A percentile compares a stretch with the other conserved stretches of the same genome.
Evolutionary conservation across 202 grass and related monocot species (phyloP).

Genomic region (Cymbopogon flexuosus): DNA sequence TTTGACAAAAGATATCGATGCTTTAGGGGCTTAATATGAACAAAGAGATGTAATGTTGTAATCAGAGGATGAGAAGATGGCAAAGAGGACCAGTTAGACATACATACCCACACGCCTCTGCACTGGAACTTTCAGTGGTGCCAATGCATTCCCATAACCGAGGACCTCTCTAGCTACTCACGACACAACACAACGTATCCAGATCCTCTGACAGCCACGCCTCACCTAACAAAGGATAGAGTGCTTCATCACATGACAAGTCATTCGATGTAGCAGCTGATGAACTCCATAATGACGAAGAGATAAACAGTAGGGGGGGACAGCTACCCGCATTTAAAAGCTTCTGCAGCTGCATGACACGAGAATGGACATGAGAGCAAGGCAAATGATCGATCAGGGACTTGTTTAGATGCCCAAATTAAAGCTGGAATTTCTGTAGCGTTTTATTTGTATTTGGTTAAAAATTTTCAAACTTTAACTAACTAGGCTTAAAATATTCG

Average conservation of each 20-base stretch:
- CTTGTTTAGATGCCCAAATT: too few species aligned
- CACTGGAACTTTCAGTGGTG: slow-evolving; percentile 5
- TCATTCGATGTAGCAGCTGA: slow-evolving; percentile 5
- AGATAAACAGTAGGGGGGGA: not conserved
- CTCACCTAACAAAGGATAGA: slow-evolving; percentile 30
- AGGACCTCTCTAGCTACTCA: slow-evolving; percentile 29
- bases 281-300: slow-evolving; percentile 5
- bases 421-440: too few species aligned
- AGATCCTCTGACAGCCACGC: slow-evolving; percentile 30
- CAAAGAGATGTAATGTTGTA: not conserved
- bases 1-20: not conserved
- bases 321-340: not conserved
- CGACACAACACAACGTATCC: not conserved
- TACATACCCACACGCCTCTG: not conserved
- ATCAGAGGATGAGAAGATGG: not conserved
- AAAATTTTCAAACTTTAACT: too few species aligned
- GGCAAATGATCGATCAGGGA: not conserved
- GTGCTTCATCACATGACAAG: slow-evolving; percentile 28
- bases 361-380: not conserved
- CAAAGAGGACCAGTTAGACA: not conserved
- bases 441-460: too few species aligned
- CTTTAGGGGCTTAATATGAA: not conserved
- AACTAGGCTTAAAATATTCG: too few species aligned
- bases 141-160: not conserved
- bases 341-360: not conserved